Conservation (phyloP, 2,329 filamentous ascomycete genomes). For the Penicillium oxalicum region DNA sequence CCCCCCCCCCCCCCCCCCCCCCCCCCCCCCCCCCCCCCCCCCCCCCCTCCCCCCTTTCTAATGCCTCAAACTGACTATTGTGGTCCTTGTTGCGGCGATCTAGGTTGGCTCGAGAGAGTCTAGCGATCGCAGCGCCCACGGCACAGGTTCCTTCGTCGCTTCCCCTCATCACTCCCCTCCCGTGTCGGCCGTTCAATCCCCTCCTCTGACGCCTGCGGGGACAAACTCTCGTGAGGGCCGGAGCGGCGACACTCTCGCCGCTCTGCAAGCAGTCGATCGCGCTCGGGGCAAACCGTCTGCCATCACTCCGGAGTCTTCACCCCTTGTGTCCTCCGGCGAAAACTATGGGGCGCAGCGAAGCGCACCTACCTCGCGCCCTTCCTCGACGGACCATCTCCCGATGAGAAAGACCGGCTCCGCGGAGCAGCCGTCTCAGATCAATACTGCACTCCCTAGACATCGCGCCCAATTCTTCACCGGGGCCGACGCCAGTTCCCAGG, state of each 20-base stretch:
- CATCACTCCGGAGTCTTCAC: constrained; percentile 52
- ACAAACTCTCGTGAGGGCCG: constrained; percentile 56
- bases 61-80: no score
- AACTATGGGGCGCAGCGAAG: constrained; percentile 29
- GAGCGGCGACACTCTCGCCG: constrained; percentile 29
- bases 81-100: not conserved
- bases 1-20: no score
- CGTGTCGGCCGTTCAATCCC: constrained; percentile 70
- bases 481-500: constrained; percentile 51
- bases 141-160: constrained; percentile 57
- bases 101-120: constrained; percentile 49
- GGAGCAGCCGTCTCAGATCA: constrained; percentile 39
- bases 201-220: constrained; percentile 80
- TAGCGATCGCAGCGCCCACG: constrained; percentile 55
- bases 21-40: no score
- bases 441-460: constrained; percentile 42
- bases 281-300: constrained; percentile 25
- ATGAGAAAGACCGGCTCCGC: constrained; percentile 41
- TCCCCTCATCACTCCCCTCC: constrained; percentile 65
- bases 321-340: constrained; percentile 40
- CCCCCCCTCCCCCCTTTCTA: no score
- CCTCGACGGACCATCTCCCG: constrained; percentile 37
- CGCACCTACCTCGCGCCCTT: constrained; percentile 36
- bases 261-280: constrained; percentile 29
- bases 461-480: constrained; percentile 53